phyloP scores from a whole-genome alignment of 140 eudicot genomes.

The Oenanthe javanica region DNA sequence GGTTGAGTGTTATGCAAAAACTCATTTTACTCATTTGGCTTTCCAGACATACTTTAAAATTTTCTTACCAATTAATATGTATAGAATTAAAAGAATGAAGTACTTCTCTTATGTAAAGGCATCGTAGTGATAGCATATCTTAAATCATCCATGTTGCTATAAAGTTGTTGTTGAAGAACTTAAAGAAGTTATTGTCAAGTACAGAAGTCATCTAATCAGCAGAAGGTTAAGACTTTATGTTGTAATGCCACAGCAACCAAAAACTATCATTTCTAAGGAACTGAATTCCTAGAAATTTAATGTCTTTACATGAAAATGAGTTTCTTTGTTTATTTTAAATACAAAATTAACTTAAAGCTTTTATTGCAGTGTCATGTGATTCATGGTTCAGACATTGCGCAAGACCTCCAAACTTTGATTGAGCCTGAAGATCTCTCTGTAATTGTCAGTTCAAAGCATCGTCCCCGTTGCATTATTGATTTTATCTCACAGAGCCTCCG shows the following conservation, averaged over 20 bases:
- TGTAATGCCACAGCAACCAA: background rate
- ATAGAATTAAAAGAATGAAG: background rate
- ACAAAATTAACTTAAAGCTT: background rate
- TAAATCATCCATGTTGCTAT: background rate
- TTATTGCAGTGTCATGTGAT: conserved; percentile 83
- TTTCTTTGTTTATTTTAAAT: background rate
- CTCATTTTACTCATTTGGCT: background rate
- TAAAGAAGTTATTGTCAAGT: background rate
- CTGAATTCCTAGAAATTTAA: background rate
- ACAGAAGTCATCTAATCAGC: background rate
- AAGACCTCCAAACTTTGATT: conserved; percentile 58
- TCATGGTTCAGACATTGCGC: conserved; percentile 62
- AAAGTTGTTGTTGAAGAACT: background rate
- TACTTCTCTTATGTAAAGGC: background rate
- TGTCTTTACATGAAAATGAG: background rate
- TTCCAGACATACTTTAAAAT: background rate
- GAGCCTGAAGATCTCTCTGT: conserved; percentile 70
- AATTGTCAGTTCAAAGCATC: conserved; percentile 71
- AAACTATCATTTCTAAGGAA: background rate
- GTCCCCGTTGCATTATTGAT: conserved; percentile 88
- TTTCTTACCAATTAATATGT: background rate
- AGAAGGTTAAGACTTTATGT: background rate
- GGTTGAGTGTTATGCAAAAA: background rate
- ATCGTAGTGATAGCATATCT: background rate
- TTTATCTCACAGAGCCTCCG: conserved; percentile 85